These are phyloP conservation scores for Ceratocystis huliohia DNA, from an alignment of 2,329 filamentous ascomycete species.

Conservation along the genomic window DNA sequence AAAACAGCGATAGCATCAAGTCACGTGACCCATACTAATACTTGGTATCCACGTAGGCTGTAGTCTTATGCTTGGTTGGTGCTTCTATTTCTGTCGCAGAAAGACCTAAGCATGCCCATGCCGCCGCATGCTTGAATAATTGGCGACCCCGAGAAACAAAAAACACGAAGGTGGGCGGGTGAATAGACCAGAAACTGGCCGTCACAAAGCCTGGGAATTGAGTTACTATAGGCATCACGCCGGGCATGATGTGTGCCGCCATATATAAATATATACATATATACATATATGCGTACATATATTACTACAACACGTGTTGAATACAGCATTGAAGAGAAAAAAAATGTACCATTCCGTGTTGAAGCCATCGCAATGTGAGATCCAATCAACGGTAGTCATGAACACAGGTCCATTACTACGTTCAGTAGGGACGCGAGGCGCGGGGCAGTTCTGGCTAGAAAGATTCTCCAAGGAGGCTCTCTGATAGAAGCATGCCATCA, in stretches of 20 bases:
- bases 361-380: slow-evolving; percentile 10
- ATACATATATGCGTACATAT: background rate
- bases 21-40: background rate
- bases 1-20: background rate
- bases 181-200: background rate
- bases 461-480: slow-evolving; percentile 18
- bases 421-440: slow-evolving; percentile 14
- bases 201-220: background rate
- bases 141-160: background rate
- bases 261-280: background rate
- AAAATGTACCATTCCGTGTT: slow-evolving; percentile 19
- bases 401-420: slow-evolving; percentile 10
- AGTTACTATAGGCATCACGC: no score
- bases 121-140: background rate
- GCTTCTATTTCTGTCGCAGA: background rate
- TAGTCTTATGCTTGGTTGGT: background rate
- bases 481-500: slow-evolving; percentile 13
- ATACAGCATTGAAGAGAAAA: background rate
- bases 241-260: no score
- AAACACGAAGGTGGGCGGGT: background rate
- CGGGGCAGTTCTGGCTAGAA: slow-evolving; percentile 13
- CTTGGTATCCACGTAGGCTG: background rate
- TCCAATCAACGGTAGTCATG: background rate
- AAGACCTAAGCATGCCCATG: background rate
- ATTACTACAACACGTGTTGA: background rate